These are phyloP conservation scores for Phytophthora citrophthora DNA, from an alignment of 352 stramenopile species.

Conservation along the genomic window DNA sequence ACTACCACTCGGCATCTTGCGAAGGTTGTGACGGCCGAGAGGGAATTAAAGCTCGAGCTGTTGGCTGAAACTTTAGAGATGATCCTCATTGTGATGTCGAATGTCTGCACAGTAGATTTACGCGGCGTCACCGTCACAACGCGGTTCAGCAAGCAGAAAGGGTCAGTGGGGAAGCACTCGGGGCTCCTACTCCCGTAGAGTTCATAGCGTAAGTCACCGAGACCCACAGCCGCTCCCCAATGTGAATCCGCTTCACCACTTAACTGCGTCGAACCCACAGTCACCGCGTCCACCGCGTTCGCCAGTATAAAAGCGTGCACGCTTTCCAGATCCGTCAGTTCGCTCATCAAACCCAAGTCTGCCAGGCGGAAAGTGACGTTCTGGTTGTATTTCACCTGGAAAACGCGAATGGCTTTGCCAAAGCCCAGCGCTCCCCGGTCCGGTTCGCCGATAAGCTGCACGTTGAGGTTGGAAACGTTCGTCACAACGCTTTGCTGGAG, in stretches of 20 bases:
- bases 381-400: conserved; percentile 50
- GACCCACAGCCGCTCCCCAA: conserved; percentile 12
- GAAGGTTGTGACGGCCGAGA: conserved; percentile 31
- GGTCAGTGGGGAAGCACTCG: conserved; percentile 14
- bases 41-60: conserved; percentile 21
- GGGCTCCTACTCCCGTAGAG: conserved; percentile 17
- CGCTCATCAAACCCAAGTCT: conserved; percentile 34
- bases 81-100: conserved; percentile 43
- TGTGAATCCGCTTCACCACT: conserved; percentile 8
- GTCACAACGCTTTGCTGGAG: conserved; percentile 18
- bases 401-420: conserved; percentile 17
- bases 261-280: conserved; percentile 16
- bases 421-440: conserved; percentile 24
- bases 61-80: conserved; percentile 26
- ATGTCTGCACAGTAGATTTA: conserved; percentile 28
- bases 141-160: conserved; percentile 23
- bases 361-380: conserved; percentile 45
- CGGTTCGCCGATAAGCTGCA: conserved; percentile 31
- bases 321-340: conserved; percentile 35
- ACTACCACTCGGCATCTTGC: conserved; percentile 45
- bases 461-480: conserved; percentile 13
- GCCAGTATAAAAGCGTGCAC: conserved; percentile 20
- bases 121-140: conserved; percentile 40
- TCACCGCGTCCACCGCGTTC: conserved; percentile 21
- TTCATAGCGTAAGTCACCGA: conserved; percentile 26